Percentiles rank a stretch among this genome's conserved stretches.
These are phyloP conservation scores for Lenzites betulinus DNA, from an alignment of 768 basidiomycete species.

Conservation along the genomic window DNA sequence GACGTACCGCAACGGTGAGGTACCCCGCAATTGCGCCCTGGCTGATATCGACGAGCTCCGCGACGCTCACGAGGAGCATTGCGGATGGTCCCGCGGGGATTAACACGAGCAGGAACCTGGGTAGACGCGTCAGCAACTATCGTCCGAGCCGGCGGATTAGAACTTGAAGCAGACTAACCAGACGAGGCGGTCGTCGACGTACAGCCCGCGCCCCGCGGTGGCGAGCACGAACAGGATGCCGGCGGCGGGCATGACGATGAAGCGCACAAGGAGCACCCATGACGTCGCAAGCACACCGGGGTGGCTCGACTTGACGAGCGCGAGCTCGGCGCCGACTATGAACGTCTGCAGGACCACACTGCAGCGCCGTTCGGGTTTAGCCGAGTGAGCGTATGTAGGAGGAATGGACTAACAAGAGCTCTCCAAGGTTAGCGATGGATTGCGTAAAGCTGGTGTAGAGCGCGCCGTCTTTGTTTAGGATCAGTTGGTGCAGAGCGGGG, in stretches of 20 bases:
- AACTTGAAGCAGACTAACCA: conserved; percentile 21
- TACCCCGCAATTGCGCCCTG: conserved; percentile 33
- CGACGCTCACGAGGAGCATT: conserved; percentile 34
- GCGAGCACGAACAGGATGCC: conserved; percentile 29
- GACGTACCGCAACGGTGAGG: conserved; percentile 30
- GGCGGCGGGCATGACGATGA: conserved; percentile 31
- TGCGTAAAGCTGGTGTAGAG: conserved; percentile 30
- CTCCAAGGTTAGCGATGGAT: conserved; percentile 28
- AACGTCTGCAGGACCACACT: conserved; percentile 34
- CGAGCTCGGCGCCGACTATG: conserved; percentile 32
- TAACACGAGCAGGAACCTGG: conserved; percentile 33
- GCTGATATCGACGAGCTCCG: conserved; percentile 31
- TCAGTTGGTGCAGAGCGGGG: conserved; percentile 23
- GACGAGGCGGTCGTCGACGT: conserved; percentile 33
- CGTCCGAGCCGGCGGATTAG: not conserved
- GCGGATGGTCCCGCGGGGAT: conserved; percentile 34
- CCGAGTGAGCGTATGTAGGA: not conserved
- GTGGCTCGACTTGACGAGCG: conserved; percentile 23
- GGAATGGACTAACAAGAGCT: conserved; percentile 28
- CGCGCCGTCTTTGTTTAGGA: conserved; percentile 26
- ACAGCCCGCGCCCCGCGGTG: conserved; percentile 31
- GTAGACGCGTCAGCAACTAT: not conserved
- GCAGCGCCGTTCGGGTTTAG: not conserved
- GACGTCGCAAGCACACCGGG: conserved; percentile 20
- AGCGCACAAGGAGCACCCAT: conserved; percentile 31